Conservation (phyloP, 2,329 filamentous ascomycete species). For the Penicillium sp. region DNA sequence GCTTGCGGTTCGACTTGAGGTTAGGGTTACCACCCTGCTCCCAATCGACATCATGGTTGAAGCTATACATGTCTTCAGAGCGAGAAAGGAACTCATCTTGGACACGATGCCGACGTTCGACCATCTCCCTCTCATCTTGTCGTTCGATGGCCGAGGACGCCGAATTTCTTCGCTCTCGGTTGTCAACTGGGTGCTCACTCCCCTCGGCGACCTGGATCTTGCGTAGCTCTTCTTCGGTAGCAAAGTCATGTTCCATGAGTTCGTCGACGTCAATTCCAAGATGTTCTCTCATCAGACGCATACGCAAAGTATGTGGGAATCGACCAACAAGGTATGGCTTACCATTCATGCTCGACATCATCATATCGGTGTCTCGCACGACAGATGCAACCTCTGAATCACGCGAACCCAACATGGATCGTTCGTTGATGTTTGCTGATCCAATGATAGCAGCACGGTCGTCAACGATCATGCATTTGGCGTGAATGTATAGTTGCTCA, state of each 20-base stretch:
- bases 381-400: conserved; percentile 91
- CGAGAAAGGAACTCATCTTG: conserved; percentile 58
- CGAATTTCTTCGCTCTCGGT: conserved; percentile 24
- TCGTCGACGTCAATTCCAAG: conserved; percentile 93
- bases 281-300: conserved; percentile 95
- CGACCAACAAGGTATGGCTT: conserved; percentile 84
- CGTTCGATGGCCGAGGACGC: conserved; percentile 36
- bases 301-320: conserved; percentile 87
- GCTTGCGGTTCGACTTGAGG: conserved; percentile 53
- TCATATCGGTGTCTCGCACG: conserved; percentile 88
- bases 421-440: conserved; percentile 97
- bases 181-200: conserved; percentile 20
- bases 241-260: conserved; percentile 74
- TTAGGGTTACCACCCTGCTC: conserved; percentile 58
- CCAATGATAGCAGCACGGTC: conserved; percentile 91
- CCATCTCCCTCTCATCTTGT: conserved; percentile 42
- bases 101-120: conserved; percentile 43
- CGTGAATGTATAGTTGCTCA: conserved; percentile 96
- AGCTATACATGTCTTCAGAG: conserved; percentile 60
- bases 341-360: conserved; percentile 87
- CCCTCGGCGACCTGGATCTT: conserved; percentile 59
- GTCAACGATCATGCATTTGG: conserved; percentile 94
- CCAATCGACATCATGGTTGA: conserved; percentile 72
- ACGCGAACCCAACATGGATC: conserved; percentile 86
- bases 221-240: conserved; percentile 61